Base-by-base conservation (phyloP, 2,329 filamentous ascomycete species). In the Nannizziopsis arthrosporioides region DNA sequence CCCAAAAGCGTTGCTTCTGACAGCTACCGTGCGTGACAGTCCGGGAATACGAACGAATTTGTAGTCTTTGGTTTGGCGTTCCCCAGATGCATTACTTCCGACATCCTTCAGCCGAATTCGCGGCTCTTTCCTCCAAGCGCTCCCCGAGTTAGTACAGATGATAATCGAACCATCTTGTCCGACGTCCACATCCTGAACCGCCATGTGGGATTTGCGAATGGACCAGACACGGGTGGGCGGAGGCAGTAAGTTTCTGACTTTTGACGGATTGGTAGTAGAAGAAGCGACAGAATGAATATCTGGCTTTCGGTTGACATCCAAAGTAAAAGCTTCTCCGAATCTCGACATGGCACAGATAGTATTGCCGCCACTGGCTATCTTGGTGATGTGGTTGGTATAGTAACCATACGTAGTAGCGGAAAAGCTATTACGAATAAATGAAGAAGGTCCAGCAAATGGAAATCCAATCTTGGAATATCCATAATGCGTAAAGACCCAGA, bases 161-260 rank as follows among this genome's bases (percentile, higher is more conserved):
- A 98, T 93, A 55, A 98, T 86, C 0, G 89, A 94, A 2, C 89
- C 92, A 63, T 96, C 84, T 61, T 94, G 88, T 34, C 89, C 87
- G 2, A 96, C 82, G 52, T 81, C 84, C 1, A 94, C 86, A 51
- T 94, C 94, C 46, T 78, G 78, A 27, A 86, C 89, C 2, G 88
- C 88, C 80, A 83, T 82, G 49, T 80, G 77, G 50, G 85, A 83
- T 61, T 93, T 95, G 56, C 83, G 82, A 2, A 89, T 81, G 27
- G 83, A 85, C 92, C 92, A 98, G 19, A 95, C 81, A 50, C 85
- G 82, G 53, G 85, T 79, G 0, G 90, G 86, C 34, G 73, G 68
- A 0, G 85, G 88, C 2, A 95, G 71, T 1, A 88, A 85, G 53
- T 83, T 84, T 55, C 84, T 85, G 51, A 94, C 93, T 62, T 94